These are phyloP conservation scores for Tritrichomonas foetus DNA, from an alignment of 208 protist genomes.

Conservation along the genomic window DNA sequence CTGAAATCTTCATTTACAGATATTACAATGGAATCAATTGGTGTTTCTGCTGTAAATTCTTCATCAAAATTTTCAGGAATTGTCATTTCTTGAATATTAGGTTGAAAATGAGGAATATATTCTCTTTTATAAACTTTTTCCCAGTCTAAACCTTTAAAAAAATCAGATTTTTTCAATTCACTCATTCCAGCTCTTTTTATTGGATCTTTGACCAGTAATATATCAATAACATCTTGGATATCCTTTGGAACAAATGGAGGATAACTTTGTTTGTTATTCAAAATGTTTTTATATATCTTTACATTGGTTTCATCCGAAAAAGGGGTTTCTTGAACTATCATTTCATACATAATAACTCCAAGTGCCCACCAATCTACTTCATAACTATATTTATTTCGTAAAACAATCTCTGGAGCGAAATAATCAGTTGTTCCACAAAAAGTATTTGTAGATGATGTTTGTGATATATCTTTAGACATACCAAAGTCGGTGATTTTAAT, in stretches of 20 bases:
- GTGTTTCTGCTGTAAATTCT: conserved; percentile 38
- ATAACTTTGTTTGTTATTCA: background rate
- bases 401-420: conserved; percentile 40
- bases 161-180: conserved; percentile 52
- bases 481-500: conserved; percentile 61
- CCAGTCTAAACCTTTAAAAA: conserved; percentile 42
- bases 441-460: no score
- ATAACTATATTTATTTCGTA: background rate
- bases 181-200: background rate
- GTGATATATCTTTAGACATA: conserved; percentile 62
- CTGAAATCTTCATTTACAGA: background rate
- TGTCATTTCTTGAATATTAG: background rate
- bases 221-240: background rate
- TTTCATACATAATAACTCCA: background rate
- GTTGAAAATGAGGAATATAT: conserved; percentile 39
- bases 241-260: background rate
- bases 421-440: no score
- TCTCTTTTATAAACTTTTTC: conserved; percentile 41
- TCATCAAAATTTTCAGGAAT: conserved; percentile 45
- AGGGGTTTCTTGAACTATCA: background rate
- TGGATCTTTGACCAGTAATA: background rate
- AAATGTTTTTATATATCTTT: background rate
- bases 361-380: background rate
- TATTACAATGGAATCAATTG: conserved; percentile 42
- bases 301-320: background rate